A percentile compares a stretch with the other conserved stretches of the same genome.
phyloP scores from a whole-genome alignment of 805 yeast species.

The Wickerhamiella dianesei region DNA sequence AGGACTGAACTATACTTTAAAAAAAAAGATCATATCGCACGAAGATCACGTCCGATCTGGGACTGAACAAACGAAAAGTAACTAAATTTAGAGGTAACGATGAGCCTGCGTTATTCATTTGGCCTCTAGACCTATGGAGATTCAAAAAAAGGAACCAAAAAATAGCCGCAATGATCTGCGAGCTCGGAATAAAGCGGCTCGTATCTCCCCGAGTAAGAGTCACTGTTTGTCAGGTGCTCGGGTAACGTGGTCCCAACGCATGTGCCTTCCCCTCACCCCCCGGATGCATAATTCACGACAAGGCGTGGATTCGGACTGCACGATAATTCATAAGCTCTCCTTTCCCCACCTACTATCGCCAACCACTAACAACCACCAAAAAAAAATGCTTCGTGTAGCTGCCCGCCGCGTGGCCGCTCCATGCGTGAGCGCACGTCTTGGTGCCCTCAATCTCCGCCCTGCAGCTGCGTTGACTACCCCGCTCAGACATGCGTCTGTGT shows the following conservation, averaged over 20 bases:
- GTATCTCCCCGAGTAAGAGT: neutral
- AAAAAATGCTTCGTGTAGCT: slow-evolving; percentile 1
- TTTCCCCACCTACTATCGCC: neutral
- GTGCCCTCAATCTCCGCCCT: neutral
- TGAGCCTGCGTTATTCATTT: too few species aligned
- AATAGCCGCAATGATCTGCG: too few species aligned
- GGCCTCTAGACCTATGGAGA: too few species aligned
- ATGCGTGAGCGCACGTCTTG: neutral
- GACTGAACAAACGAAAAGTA: too few species aligned
- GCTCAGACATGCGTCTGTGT: slow-evolving; percentile 17
- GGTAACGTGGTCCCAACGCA: neutral
- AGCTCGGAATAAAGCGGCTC: neutral
- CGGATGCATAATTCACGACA: neutral
- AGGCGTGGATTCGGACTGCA: neutral
- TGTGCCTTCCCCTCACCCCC: neutral
- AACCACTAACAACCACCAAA: neutral
- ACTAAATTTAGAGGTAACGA: too few species aligned
- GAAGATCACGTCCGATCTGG: too few species aligned
- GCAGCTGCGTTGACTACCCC: neutral
- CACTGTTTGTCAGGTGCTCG: neutral
- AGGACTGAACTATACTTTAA: too few species aligned
- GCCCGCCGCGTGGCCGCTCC: neutral
- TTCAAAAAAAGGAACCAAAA: too few species aligned
- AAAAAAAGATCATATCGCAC: too few species aligned
- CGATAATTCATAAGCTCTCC: neutral